Evolutionary conservation across 805 yeast species (phyloP).

Genomic region (Candida ovalis): DNA sequence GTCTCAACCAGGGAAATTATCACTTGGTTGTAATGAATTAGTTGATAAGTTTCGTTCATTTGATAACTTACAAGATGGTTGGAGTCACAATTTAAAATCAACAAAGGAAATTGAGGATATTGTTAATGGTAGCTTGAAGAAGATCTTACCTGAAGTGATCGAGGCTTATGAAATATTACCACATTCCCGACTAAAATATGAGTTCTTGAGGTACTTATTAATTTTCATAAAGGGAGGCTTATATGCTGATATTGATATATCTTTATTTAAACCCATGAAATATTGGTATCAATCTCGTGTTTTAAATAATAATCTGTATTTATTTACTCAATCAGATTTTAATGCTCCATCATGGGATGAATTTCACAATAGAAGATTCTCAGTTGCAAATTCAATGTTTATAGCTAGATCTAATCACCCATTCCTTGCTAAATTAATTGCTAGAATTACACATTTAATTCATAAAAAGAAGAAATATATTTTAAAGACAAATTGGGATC

Average conservation of each 20-base stretch:
- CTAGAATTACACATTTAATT: constrained; percentile 16
- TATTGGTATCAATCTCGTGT: constrained; percentile 18
- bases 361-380: constrained; percentile 17
- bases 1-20: not conserved
- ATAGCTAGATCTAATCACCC: constrained; percentile 23
- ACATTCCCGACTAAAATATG: constrained; percentile 41
- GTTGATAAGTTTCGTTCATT: not conserved
- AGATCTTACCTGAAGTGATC: constrained; percentile 40
- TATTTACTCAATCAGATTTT: constrained; percentile 21
- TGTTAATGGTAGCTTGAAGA: constrained; percentile 9
- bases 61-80: not conserved
- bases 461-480: constrained; percentile 6
- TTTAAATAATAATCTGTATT: constrained; percentile 10
- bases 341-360: constrained; percentile 19
- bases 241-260: constrained; percentile 52
- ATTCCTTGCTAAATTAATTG: constrained; percentile 21
- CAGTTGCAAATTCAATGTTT: constrained; percentile 16
- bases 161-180: constrained; percentile 46
- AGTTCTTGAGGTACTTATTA: constrained; percentile 48
- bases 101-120: constrained; percentile 6
- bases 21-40: not conserved
- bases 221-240: constrained; percentile 50
- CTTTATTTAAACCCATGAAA: constrained; percentile 39
- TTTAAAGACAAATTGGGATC: constrained; percentile 13
- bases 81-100: constrained; percentile 6